A percentile compares a stretch with the other conserved stretches of the same genome.
Conservation (phyloP, 176 grass and related monocot species). For the Metroxylon sagu region DNA sequence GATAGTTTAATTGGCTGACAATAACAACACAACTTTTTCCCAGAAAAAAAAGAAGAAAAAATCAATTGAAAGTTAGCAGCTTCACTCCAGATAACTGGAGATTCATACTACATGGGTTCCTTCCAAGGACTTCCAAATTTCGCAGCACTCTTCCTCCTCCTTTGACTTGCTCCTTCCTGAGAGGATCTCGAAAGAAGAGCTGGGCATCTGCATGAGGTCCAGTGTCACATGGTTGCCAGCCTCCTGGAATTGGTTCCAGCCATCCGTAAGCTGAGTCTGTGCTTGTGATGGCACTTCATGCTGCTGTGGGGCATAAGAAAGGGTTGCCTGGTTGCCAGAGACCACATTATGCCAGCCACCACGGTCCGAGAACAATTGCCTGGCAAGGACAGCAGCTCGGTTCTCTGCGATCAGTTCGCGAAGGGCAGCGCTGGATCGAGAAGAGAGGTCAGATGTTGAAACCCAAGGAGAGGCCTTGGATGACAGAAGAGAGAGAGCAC, state of each 20-base stretch:
- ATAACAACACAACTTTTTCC: no score
- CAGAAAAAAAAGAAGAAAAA: no score
- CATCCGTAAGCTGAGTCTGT: not conserved
- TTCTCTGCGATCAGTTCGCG: slow-evolving; percentile 29
- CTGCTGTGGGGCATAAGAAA: slow-evolving; percentile 10
- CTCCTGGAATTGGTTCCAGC: slow-evolving; percentile 5
- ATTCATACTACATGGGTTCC: slow-evolving; percentile 4
- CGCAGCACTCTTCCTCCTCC: slow-evolving; percentile 1
- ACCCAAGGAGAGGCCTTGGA: slow-evolving; percentile 23
- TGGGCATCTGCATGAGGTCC: slow-evolving; percentile 2
- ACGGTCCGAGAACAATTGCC: slow-evolving; percentile 44
- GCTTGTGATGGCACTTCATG: not conserved
- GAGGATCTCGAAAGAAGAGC: slow-evolving; percentile 3
- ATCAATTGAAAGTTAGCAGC: no score
- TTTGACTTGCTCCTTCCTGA: not conserved
- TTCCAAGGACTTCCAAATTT: slow-evolving; percentile 1
- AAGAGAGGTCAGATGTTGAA: slow-evolving; percentile 21
- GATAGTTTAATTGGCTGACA: no score
- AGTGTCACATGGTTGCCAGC: slow-evolving; percentile 38
- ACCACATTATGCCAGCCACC: slow-evolving; percentile 1
- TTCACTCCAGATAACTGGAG: no score
- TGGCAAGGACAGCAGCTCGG: slow-evolving; percentile 50
- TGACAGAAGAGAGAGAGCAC: slow-evolving; percentile 35
- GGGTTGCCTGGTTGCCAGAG: not conserved
- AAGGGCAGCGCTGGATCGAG: slow-evolving; percentile 3